phyloP scores from a whole-genome alignment of 106 monocot species.

The Platanthera zijinensis region DNA sequence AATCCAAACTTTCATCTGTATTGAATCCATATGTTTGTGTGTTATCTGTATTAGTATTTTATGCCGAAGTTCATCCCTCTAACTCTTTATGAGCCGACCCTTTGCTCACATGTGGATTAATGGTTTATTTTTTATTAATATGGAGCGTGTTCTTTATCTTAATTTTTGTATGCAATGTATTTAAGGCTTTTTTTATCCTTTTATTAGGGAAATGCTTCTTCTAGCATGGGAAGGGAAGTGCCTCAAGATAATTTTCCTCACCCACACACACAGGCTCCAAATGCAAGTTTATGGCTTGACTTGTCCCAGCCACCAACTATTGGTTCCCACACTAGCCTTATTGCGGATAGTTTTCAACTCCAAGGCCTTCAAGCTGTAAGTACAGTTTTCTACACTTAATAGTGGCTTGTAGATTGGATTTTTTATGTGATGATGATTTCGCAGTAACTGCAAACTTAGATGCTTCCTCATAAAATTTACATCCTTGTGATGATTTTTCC shows the following conservation, averaged over 20 bases:
- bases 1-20: too few species aligned
- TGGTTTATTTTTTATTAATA: not conserved
- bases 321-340: slow-evolving; percentile 5
- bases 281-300: slow-evolving; percentile 5
- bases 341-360: slow-evolving; percentile 7
- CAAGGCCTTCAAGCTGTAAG: slow-evolving; percentile 11
- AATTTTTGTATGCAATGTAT: not conserved
- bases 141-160: not conserved
- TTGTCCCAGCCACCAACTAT: slow-evolving; percentile 4
- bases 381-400: not conserved
- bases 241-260: slow-evolving; percentile 4
- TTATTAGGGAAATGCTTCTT: not conserved
- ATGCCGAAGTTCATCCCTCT: too few species aligned
- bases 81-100: too few species aligned
- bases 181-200: not conserved
- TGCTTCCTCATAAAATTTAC: not conserved
- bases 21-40: too few species aligned
- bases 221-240: slow-evolving; percentile 1
- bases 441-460: not conserved
- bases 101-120: too few species aligned
- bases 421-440: not conserved
- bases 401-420: not conserved
- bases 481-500: not conserved
- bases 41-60: too few species aligned
- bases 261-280: not conserved